Evolutionary conservation across 1,139 yeast species (phyloP), one percentile per base, ranked within the genome.

Genomic region (Hemisphaericaspora subhashii): DNA sequence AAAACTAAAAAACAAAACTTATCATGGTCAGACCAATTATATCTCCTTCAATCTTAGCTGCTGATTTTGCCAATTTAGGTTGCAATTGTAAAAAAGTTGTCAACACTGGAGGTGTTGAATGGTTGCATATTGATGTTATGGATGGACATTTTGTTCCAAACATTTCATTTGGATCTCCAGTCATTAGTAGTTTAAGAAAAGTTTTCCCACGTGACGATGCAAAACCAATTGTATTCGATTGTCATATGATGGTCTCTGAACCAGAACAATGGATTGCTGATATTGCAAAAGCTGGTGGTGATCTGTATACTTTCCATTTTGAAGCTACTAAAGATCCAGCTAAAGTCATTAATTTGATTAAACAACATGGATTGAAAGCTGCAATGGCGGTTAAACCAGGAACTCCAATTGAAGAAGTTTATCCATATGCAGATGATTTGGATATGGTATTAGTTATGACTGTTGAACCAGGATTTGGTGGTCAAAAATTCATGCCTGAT

Each of bases 121-220:
- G 99, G 99, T 80, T 94, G 47, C 99, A 92, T 64, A 81, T 92
- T 41, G 99, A 92, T 63, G 94, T 92, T 37, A 92, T 92, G 99
- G 99, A 92, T 62, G 98, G 98, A 40, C 92, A 92, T 65, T 92
- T 92, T 63, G 98, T 94, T 36, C 98, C 98, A 51, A 92, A 94
- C 68, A 84, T 92, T 53, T 83, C 97, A 5, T 73, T 92, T 58
- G 98, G 98, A 12, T 88, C 95, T 32, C 95, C 96, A 41, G 81
- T 92, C 39, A 89, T 92, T 42, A 69, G 80, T 43, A 82, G 90
- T 31, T 75, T 92, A 54, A 80, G 98, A 56, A 74, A 79, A 48
- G 80, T 81, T 41, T 74, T 90, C 38, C 97, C 98, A 37, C 60
- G 68, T 44, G 68, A 72, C 36, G 64, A 59, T 36, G 57, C 58